Percentiles rank a stretch among this genome's conserved stretches.
Evolutionary conservation across 2,329 filamentous ascomycete genomes (phyloP).

Genomic region (Aspergillus proliferans): DNA sequence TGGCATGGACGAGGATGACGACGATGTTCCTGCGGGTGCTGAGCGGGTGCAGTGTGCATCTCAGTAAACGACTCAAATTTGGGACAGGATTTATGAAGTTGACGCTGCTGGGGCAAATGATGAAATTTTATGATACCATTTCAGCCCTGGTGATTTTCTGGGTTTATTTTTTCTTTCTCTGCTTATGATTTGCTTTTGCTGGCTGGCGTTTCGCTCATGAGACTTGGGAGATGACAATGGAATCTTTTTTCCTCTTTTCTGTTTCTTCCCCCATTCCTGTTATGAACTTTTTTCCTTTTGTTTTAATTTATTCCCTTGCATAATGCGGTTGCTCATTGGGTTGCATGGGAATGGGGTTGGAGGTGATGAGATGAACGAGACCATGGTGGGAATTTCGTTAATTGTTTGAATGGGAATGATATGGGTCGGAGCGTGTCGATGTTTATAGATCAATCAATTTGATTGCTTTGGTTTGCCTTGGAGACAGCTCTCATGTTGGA

Average conservation of each 20-base stretch:
- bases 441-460: too few relatives aligned
- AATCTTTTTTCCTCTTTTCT: conserved; percentile 13
- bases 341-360: conserved; percentile 9
- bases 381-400: conserved; percentile 5
- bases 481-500: too few relatives aligned
- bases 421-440: too few relatives aligned
- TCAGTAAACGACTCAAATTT: conserved; percentile 34
- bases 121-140: conserved; percentile 34
- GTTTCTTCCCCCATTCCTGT: conserved; percentile 11
- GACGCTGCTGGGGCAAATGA: conserved; percentile 19
- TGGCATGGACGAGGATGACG: conserved; percentile 67
- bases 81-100: conserved; percentile 9
- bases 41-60: conserved; percentile 49
- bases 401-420: conserved; percentile 6
- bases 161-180: conserved; percentile 14
- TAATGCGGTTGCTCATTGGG: conserved; percentile 15
- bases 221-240: conserved; percentile 24
- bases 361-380: conserved; percentile 12
- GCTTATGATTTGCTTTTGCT: conserved; percentile 23
- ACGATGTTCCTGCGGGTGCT: conserved; percentile 43
- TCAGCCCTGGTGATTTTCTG: conserved; percentile 15
- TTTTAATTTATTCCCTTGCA: conserved; percentile 15
- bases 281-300: conserved; percentile 6
- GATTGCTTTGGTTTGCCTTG: too few relatives aligned
- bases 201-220: conserved; percentile 28